Evolutionary conservation across 805 yeast species (phyloP).

Genomic region (Wickerhamomyces chaumierensis): DNA sequence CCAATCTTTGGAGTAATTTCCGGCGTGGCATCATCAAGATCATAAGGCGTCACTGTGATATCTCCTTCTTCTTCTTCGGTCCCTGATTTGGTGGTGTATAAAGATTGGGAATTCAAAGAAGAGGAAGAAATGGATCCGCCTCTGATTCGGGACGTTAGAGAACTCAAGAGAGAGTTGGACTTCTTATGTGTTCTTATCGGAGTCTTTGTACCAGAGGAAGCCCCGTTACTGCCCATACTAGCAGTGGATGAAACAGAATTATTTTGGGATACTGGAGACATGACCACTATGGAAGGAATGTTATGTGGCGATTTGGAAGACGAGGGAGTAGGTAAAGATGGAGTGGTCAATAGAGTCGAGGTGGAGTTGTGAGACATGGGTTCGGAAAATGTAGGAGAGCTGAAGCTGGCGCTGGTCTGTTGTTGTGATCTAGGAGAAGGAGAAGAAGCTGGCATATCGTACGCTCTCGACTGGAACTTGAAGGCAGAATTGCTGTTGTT

Average conservation of each 20-base stretch:
- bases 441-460: conserved; percentile 26
- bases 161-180: conserved; percentile 13
- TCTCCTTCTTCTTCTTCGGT: conserved; percentile 13
- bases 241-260: no score
- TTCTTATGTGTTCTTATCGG: conserved; percentile 10
- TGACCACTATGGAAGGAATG: no score
- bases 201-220: not conserved
- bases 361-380: not conserved
- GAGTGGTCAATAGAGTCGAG: not conserved
- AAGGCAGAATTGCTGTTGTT: conserved; percentile 16
- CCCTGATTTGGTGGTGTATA: conserved; percentile 1
- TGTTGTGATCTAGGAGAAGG: conserved; percentile 2
- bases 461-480: conserved; percentile 25
- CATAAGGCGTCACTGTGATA: conserved; percentile 14
- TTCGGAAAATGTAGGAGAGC: not conserved
- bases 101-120: conserved; percentile 1
- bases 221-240: no score
- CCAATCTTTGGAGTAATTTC: no score
- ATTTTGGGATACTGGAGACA: no score
- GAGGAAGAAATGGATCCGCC: conserved; percentile 11
- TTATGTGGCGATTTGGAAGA: no score
- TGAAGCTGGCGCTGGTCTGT: conserved; percentile 1
- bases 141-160: conserved; percentile 10
- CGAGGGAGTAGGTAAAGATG: conserved; percentile 5
- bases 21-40: conserved; percentile 20